These are phyloP conservation scores for Beauveria australis DNA, from an alignment of 2,329 filamentous ascomycete genomes.

Conservation along the genomic window DNA sequence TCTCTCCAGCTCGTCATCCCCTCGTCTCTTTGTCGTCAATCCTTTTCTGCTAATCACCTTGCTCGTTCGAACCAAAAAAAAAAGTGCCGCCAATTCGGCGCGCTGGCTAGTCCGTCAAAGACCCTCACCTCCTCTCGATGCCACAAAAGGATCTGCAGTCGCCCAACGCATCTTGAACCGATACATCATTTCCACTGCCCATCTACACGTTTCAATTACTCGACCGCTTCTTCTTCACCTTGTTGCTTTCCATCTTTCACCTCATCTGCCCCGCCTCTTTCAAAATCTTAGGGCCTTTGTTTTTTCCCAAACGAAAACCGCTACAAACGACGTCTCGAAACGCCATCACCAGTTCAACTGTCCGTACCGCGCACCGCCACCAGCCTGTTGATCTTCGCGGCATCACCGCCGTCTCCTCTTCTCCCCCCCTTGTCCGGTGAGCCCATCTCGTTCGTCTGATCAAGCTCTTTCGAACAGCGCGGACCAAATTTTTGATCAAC, in stretches of 20 bases:
- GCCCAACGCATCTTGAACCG: neutral
- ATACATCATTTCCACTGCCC: neutral
- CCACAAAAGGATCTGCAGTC: neutral
- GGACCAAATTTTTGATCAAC: neutral
- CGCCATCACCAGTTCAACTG: neutral
- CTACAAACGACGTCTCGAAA: neutral
- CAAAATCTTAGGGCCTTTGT: neutral
- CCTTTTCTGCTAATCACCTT: neutral
- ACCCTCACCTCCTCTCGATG: neutral
- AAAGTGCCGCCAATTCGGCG: neutral
- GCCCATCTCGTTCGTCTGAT: neutral
- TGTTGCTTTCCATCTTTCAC: neutral
- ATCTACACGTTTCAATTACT: neutral
- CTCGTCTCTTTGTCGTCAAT: neutral
- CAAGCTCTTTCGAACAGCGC: neutral
- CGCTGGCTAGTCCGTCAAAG: neutral
- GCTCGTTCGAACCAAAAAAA: too few relatives aligned
- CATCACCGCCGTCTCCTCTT: neutral
- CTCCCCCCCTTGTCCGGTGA: neutral
- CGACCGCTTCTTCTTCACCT: neutral
- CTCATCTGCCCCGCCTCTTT: neutral
- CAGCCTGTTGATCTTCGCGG: neutral
- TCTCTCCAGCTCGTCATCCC: neutral
- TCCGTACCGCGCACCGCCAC: neutral
- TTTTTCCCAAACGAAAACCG: neutral